A percentile compares a stretch with the other conserved stretches of the same genome.
phyloP scores from a whole-genome alignment of 352 stramenopile genomes.

The Globisporangium emineosum region DNA sequence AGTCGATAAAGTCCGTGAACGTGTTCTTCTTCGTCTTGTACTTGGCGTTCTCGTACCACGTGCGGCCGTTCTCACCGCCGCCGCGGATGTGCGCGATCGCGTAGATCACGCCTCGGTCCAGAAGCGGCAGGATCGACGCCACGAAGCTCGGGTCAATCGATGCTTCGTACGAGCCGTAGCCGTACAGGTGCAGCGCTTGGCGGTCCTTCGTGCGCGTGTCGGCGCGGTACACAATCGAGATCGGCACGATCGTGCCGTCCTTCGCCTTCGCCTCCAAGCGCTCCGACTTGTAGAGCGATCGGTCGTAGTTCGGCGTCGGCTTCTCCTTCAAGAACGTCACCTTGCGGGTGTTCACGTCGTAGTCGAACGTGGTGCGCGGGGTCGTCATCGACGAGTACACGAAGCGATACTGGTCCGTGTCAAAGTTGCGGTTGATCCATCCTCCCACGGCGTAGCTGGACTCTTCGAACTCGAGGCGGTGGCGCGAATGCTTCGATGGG shows the following conservation, averaged over 20 bases:
- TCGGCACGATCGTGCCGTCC: conserved; percentile 86
- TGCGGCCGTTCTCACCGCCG: conserved; percentile 96
- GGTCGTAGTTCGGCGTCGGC: conserved; percentile 92
- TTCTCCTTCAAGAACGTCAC: conserved; percentile 90
- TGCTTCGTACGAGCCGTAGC: conserved; percentile 95
- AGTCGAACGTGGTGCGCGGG: conserved; percentile 84
- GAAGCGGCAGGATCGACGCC: conserved; percentile 86
- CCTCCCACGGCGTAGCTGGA: conserved; percentile 84
- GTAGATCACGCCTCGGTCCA: conserved; percentile 96
- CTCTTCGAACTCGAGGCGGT: conserved; percentile 87
- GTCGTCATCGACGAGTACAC: conserved; percentile 94
- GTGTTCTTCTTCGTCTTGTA: conserved; percentile 98
- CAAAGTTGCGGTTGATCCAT: conserved; percentile 85
- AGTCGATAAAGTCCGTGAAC: conserved; percentile 95
- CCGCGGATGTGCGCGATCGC: conserved; percentile 97
- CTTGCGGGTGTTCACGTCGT: conserved; percentile 62
- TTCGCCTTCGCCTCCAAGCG: conserved; percentile 81
- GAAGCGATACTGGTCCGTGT: conserved; percentile 87
- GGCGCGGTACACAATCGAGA: conserved; percentile 80
- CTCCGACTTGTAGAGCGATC: conserved; percentile 89
- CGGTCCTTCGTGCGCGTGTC: conserved; percentile 50
- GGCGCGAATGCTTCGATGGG: conserved; percentile 40
- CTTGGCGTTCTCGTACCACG: conserved; percentile 97
- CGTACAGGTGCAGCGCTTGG: conserved; percentile 90
- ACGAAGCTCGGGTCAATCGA: conserved; percentile 93